Base-by-base conservation (phyloP, 139 green algal genomes). In the Pleodorina starrii region DNA sequence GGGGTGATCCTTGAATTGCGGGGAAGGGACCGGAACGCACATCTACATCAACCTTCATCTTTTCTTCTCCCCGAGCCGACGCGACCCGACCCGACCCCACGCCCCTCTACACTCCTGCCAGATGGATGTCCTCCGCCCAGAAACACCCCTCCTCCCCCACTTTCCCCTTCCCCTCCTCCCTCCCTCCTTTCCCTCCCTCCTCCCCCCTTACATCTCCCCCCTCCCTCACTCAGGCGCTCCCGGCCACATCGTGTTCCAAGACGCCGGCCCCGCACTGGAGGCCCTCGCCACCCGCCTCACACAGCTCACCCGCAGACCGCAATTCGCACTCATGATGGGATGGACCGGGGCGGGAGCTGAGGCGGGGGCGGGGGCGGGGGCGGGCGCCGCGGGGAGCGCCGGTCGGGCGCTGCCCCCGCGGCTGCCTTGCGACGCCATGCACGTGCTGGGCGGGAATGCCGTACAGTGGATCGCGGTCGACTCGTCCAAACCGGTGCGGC, bases 391-490 rank as follows among this genome's bases (percentile, higher is more conserved):
- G 5, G 9, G 21, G 29, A 17, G 17, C 17, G 17, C 50, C 14
- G 50, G 50, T 25, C 5, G 16, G 46, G 46, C 51, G 44, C 68
- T 46, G 23, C 27, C 32, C 42, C 27, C n/a, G 84, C 68, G 76
- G n/a, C 86, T 93, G 86, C 80, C 90, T 27, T 85, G 85, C 57
- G 90, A 93, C 48, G 90, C 86, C n/a, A 69, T 89, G 48, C 43
- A 78, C 14, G 48, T 93, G 57, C 57, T 63, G 29, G 85, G 79
- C 59, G 84, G 80, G 9, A 40, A 32, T 1, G 86, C 85, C 25
- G 83, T 93, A 10, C 51, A 78, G 21, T 93, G 86, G 85, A 59
- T 93, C 2, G 79, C 57, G 46, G 17, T 68, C 23, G 90, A 93
- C 81, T 84, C 71, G 36, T 50, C 19, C 38, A 93, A 93, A 72